Base-by-base conservation (phyloP, 116 monocot genomes). In the Phalaenopsis hybrid region DNA sequence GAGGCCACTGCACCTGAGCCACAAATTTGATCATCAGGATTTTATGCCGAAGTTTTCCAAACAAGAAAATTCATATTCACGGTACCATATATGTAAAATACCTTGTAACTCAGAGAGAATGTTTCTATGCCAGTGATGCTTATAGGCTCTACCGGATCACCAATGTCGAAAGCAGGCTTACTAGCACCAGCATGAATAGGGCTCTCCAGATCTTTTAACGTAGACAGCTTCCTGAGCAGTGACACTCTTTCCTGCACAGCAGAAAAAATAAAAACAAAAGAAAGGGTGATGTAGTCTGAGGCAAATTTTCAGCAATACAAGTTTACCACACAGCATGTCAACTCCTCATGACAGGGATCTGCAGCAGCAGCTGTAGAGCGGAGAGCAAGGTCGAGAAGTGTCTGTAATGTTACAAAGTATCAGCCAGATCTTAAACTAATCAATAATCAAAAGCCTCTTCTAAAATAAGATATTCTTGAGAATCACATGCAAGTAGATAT, bases 361-460 rank as follows among this genome's bases (percentile, higher is more conserved):
- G 91, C 84, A 45, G 89, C 99, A 70, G 99, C 95, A 83, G 93
- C 99, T 23, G 95, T 92, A 37, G 91, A 91, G 77, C 99, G 95
- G 79, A 99, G 86, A 82, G 99, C 95, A 81, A 99, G 92, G 41
- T 95, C 95, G 86, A 99, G 95, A 12, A 99, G 93, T 78, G 95
- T 95, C 95, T 99, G 89, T 37, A 15, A 86, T 9, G 73, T 78
- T 82, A 51, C 8, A 28, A 48, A 67, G n/a, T 25, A 79, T 18
- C 83, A 1, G 57, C 46, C 31, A 57, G 6, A 23, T 31, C 16
- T 51, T 81, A 77, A 73, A 37, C 76, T 65, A 63, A 80, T 57
- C 18, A 50, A 69, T 46, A 51, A 67, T 16, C 37, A 78, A 77
- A 34, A 78, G 15, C 43, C 76, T 67, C 8, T 77, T 8, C 17